Evolutionary conservation across 331 rosid genomes (phyloP), one percentile per base, ranked within the genome.

Genomic region (Cydonia oblonga): DNA sequence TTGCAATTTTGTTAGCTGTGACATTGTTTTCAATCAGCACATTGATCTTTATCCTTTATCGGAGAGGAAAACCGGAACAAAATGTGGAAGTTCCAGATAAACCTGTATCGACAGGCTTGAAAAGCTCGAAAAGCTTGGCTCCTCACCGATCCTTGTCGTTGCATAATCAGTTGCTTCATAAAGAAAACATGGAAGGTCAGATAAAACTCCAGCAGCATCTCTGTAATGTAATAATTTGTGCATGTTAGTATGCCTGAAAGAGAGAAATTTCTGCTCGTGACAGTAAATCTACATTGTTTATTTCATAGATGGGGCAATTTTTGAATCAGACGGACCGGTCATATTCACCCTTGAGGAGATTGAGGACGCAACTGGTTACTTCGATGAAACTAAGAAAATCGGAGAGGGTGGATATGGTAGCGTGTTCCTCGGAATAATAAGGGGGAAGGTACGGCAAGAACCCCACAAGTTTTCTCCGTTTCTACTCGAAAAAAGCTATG

Each of bases 351-450:
- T 83, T 66, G 88, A 84, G 74, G 90, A 87, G 76, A 89, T 90
- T 38, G 92, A 85, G 86, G 78, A 84, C 59, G 97, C 97, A 9
- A 87, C 96, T 0, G 65, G 70, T 76, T 52, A 75, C 78, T 93
- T 93, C 3, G 80, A 87, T 69, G 96, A 86, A 71, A 70, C 79
- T 52, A 76, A 72, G 79, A 89, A 38, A 79, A 80, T 93, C 59
- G 98, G 98, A 79, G 86, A 72, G 61, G 98, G 96, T 66, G 98
- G 96, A 79, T 89, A 86, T 68, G 97, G 95, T 8, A 71, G 70
- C 20, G 96, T 90, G 73, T 90, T 83, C 84, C 80, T 83, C 30
- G 97, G 96, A 76, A 81, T 84, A 65, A 73, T 90, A 11, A 86
- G 77, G 16, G 74, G 72, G 40, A 79, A 93, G 87, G 96, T 93